Conservation (phyloP, 2,329 filamentous ascomycete genomes). For the Dactylellina cionopaga region DNA sequence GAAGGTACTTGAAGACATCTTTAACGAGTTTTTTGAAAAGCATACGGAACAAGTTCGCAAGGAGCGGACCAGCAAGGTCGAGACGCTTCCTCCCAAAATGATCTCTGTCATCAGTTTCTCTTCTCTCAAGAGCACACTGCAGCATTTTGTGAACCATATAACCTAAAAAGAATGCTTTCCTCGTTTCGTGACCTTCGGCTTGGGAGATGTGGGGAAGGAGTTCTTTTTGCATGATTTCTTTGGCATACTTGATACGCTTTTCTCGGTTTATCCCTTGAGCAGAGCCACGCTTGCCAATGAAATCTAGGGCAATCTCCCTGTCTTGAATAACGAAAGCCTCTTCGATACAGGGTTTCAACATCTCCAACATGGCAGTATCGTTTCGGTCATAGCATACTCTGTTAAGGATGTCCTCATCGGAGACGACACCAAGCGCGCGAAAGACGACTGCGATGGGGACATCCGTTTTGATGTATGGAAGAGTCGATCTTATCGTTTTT, state of each 20-base stretch:
- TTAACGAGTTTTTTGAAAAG: constrained; percentile 90
- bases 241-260: constrained; percentile 88
- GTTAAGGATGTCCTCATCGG: constrained; percentile 96
- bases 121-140: constrained; percentile 89
- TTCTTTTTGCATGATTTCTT: constrained; percentile 96
- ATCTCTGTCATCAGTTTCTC: constrained; percentile 95
- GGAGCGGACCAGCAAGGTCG: constrained; percentile 89
- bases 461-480: constrained; percentile 93
- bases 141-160: constrained; percentile 98
- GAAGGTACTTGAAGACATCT: constrained; percentile 89
- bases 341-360: constrained; percentile 95
- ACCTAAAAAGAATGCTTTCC: constrained; percentile 96
- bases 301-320: constrained; percentile 90
- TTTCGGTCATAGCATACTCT: constrained; percentile 96
- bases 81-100: constrained; percentile 99
- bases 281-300: constrained; percentile 90
- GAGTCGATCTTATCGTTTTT: constrained; percentile 85
- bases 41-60: constrained; percentile 94
- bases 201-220: constrained; percentile 96
- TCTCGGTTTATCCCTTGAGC: constrained; percentile 79
- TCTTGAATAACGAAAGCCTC: constrained; percentile 97
- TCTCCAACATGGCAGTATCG: constrained; percentile 96
- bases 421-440: constrained; percentile 92
- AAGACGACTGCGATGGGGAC: constrained; percentile 96
- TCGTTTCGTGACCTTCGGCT: constrained; percentile 89